Conservation (phyloP, 306 rosid species). For the Vigna radiata region DNA sequence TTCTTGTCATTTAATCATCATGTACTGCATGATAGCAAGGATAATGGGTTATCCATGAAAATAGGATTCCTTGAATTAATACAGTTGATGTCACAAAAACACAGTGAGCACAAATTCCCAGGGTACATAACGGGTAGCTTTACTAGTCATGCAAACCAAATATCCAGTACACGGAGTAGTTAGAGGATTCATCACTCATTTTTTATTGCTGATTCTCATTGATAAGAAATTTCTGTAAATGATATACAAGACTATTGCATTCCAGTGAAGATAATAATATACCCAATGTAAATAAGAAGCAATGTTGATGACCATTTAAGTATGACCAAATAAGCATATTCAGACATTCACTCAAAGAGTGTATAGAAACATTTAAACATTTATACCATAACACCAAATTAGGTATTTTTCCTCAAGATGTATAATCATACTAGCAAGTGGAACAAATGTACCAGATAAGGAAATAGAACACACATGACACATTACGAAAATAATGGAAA, state of each 20-base stretch:
- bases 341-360: neutral
- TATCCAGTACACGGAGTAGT: neutral
- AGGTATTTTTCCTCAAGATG: neutral
- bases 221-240: neutral
- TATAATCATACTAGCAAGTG: neutral
- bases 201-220: constrained; percentile 3
- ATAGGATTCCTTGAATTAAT: neutral
- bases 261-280: neutral
- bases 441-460: constrained; percentile 9
- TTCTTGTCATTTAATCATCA: neutral
- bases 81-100: constrained; percentile 8
- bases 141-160: no score
- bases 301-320: constrained; percentile 2
- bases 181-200: neutral
- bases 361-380: neutral
- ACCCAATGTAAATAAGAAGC: neutral
- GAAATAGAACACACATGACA: neutral
- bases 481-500: neutral
- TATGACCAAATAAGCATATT: neutral
- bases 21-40: constrained; percentile 8
- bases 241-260: constrained; percentile 8
- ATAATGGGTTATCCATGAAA: constrained; percentile 3
- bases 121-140: constrained; percentile 5
- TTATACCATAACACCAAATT: constrained; percentile 3
- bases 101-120: constrained; percentile 5